Evolutionary conservation across 2,329 filamentous ascomycete species (phyloP).

Genomic region (Aspergillus costaricaensis): DNA sequence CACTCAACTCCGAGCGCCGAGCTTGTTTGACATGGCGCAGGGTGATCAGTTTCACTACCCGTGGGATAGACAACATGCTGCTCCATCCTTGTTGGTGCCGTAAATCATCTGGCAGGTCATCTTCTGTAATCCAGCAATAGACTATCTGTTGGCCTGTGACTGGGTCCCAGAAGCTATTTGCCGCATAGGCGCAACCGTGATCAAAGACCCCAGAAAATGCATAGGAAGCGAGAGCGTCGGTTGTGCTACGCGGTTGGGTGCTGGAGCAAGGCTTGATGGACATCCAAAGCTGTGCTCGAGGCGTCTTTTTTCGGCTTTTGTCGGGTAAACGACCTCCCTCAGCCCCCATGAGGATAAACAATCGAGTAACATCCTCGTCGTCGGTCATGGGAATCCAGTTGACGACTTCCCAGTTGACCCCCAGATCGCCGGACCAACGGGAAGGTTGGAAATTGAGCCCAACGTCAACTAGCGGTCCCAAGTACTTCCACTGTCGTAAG

Average conservation of each 20-base stretch:
- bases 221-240: conserved; percentile 33
- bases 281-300: conserved; percentile 50
- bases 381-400: conserved; percentile 50
- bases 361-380: conserved; percentile 28
- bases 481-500: conserved; percentile 48
- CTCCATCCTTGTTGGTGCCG: conserved; percentile 53
- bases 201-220: conserved; percentile 51
- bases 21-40: conserved; percentile 41
- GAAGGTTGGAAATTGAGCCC: conserved; percentile 43
- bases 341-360: conserved; percentile 51
- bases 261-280: conserved; percentile 33
- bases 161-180: conserved; percentile 53
- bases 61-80: conserved; percentile 51
- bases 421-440: conserved; percentile 53
- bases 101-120: conserved; percentile 48
- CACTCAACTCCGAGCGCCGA: conserved; percentile 37
- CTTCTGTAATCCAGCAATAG: conserved; percentile 56
- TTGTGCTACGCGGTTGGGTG: background rate
- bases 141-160: conserved; percentile 44
- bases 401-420: conserved; percentile 55
- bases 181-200: conserved; percentile 53
- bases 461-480: conserved; percentile 47
- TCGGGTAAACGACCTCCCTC: conserved; percentile 43
- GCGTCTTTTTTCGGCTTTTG: conserved; percentile 25
- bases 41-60: conserved; percentile 46